Evolutionary conservation across 495 filamentous ascomycete genomes (phyloP).

Genomic region (Penicillium angulare): DNA sequence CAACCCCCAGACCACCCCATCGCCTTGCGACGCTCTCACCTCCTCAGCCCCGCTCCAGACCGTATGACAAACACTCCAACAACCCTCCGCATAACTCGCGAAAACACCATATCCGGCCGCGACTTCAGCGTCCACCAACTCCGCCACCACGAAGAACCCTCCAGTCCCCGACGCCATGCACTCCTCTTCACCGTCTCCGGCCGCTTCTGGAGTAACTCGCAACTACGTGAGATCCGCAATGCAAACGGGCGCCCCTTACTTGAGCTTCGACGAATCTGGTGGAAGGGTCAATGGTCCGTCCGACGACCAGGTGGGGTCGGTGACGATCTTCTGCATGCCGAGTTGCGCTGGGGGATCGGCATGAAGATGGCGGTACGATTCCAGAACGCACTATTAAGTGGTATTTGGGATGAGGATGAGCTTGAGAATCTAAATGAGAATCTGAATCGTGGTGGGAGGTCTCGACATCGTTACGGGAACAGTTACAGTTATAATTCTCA

Average conservation of each 20-base stretch:
- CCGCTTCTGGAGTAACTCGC: constrained; percentile 18
- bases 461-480: no score
- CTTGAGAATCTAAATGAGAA: background rate
- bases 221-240: constrained; percentile 18
- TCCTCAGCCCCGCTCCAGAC: constrained; percentile 25
- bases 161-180: constrained; percentile 11
- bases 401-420: background rate
- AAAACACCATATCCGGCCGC: constrained; percentile 12
- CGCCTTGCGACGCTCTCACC: constrained; percentile 24
- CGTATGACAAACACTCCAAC: constrained; percentile 26
- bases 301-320: constrained; percentile 13
- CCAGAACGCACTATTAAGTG: constrained; percentile 16
- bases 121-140: constrained; percentile 18
- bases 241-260: constrained; percentile 13
- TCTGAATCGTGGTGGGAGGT: background rate
- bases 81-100: constrained; percentile 19
- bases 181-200: constrained; percentile 21
- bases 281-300: constrained; percentile 16
- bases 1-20: constrained; percentile 22
- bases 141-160: constrained; percentile 17
- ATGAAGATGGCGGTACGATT: constrained; percentile 15
- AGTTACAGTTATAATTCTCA: no score
- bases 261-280: constrained; percentile 18
- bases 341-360: constrained; percentile 5
- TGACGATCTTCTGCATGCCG: constrained; percentile 7